Conservation (phyloP, 1,284 basidiomycete genomes). For the Moesziomyces aphidis region DNA sequence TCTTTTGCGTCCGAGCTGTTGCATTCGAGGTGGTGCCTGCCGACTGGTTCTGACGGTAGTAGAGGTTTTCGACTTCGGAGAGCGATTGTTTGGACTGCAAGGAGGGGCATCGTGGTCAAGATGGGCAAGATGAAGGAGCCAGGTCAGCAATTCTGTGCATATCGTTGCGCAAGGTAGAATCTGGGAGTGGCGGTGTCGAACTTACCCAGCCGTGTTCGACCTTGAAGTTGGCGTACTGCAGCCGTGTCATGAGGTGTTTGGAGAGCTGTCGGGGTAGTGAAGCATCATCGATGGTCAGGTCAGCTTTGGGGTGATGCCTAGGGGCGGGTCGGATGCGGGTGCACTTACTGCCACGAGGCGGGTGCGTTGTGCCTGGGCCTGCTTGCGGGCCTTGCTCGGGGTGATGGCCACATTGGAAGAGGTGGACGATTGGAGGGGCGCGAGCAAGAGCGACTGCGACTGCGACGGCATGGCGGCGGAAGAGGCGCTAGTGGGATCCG, state of each 20-base stretch:
- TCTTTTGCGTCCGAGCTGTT: conserved; percentile 11
- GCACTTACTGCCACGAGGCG: conserved; percentile 43
- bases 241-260: conserved; percentile 52
- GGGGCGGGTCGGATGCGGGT: too few species aligned
- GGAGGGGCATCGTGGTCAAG: not conserved
- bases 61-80: conserved; percentile 66
- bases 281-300: not conserved
- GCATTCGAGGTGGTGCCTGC: conserved; percentile 6
- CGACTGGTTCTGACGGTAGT: conserved; percentile 54
- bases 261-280: conserved; percentile 37
- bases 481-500: conserved; percentile 11
- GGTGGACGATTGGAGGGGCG: conserved; percentile 29
- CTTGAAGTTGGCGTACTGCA: conserved; percentile 65
- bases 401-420: conserved; percentile 40
- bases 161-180: not conserved
- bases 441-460: conserved; percentile 34
- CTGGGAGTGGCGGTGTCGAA: not conserved
- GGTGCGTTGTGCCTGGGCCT: conserved; percentile 48
- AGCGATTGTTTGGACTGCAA: conserved; percentile 59
- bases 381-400: conserved; percentile 41
- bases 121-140: not conserved
- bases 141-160: conserved; percentile 11
- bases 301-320: not conserved
- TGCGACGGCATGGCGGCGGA: conserved; percentile 29
- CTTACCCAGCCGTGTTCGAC: conserved; percentile 65